Evolutionary conservation across 768 basidiomycete species (phyloP).

Genomic region (Russula dissimulans): DNA sequence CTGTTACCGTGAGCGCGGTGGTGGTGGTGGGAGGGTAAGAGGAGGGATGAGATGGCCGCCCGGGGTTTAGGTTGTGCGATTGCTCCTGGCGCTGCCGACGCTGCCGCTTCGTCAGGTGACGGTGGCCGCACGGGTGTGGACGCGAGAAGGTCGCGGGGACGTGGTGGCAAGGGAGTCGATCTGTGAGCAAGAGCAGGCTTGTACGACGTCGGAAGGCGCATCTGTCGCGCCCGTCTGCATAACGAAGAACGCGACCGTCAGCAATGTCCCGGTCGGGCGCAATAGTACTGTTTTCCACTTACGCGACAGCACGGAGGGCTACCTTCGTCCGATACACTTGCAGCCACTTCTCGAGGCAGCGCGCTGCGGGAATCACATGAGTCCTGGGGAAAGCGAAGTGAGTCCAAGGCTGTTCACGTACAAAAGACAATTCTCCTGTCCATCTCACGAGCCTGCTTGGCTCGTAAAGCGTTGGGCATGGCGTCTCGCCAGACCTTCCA

Average conservation of each 20-base stretch:
- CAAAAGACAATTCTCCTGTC: conserved; percentile 48
- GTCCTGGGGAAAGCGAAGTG: background rate
- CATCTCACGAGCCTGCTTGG: conserved; percentile 54
- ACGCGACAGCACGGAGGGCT: conserved; percentile 78
- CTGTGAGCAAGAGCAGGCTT: conserved; percentile 27
- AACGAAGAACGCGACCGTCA: conserved; percentile 7
- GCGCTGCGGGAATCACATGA: conserved; percentile 31
- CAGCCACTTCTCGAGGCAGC: conserved; percentile 55
- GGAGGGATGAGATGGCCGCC: conserved; percentile 3
- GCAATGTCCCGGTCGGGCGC: background rate
- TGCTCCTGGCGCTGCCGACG: conserved; percentile 19
- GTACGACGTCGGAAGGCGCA: conserved; percentile 53
- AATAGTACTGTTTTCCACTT: conserved; percentile 29
- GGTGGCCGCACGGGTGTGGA: conserved; percentile 23
- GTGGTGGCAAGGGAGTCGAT: conserved; percentile 22
- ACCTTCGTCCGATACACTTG: conserved; percentile 59
- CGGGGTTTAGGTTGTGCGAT: conserved; percentile 15
- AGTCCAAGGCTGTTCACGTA: conserved; percentile 29
- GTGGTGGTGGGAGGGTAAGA: background rate
- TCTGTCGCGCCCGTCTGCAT: conserved; percentile 67
- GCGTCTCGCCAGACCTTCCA: conserved; percentile 60
- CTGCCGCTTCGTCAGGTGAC: conserved; percentile 1
- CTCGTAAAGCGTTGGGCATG: conserved; percentile 61
- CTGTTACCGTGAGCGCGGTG: background rate
- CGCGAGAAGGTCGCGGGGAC: conserved; percentile 24